Conservation (phyloP, 1,284 basidiomycete genomes). For the Ceratobasidium sp. region DNA sequence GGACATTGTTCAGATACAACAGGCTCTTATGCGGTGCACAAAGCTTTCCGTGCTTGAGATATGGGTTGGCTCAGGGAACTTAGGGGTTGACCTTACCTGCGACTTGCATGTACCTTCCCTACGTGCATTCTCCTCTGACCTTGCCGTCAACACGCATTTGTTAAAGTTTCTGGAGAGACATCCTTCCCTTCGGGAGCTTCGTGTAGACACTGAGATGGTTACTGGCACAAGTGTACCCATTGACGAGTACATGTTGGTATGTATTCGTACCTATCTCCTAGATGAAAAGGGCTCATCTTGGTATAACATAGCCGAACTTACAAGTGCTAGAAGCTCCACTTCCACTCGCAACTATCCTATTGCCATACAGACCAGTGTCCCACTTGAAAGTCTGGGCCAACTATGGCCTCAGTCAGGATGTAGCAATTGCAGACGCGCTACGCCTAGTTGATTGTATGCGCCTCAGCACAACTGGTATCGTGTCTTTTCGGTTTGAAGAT, state of each 20-base stretch:
- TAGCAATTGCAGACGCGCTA: conserved; percentile 12
- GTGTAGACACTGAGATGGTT: conserved; percentile 4
- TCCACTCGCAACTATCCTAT: conserved; percentile 7
- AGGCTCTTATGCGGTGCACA: conserved; percentile 8
- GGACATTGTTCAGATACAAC: not conserved
- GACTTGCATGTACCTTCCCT: conserved; percentile 11
- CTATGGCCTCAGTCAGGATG: conserved; percentile 7
- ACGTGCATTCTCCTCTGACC: conserved; percentile 25
- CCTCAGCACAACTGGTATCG: conserved; percentile 2
- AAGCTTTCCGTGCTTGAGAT: conserved; percentile 21
- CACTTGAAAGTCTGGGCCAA: conserved; percentile 22
- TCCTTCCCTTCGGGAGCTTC: conserved; percentile 13
- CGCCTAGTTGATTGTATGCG: conserved; percentile 28
- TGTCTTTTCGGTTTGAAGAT: conserved; percentile 33
- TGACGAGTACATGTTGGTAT: conserved; percentile 5
- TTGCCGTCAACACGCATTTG: conserved; percentile 9
- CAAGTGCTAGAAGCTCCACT: conserved; percentile 25
- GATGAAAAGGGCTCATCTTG: not conserved
- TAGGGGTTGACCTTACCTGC: not conserved
- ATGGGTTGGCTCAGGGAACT: not conserved
- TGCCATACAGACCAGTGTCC: conserved; percentile 24
- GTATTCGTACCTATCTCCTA: not conserved
- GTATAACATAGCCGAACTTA: conserved; percentile 3
- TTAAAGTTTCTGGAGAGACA: conserved; percentile 9
- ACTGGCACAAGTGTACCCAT: not conserved